Evolutionary conservation across 768 basidiomycete genomes (phyloP).

Genomic region (Coprinellus aureogranulatus): DNA sequence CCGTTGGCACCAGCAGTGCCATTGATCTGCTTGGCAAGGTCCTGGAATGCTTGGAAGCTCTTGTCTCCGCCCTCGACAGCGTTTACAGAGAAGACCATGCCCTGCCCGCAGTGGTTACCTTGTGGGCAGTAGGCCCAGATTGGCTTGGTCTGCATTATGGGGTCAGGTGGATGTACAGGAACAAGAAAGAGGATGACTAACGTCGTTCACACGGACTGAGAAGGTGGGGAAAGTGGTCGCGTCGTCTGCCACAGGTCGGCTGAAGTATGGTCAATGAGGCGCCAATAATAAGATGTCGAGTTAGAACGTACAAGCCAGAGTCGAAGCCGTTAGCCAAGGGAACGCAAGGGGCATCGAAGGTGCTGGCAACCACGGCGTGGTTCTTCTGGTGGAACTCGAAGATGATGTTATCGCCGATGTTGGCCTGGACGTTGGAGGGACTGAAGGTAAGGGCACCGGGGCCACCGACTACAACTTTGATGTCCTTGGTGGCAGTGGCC

Average conservation of each 20-base stretch:
- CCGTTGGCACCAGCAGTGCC: conserved; percentile 25
- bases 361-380: conserved; percentile 45
- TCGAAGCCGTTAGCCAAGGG: conserved; percentile 46
- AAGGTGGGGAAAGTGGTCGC: conserved; percentile 50
- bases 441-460: conserved; percentile 34
- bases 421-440: conserved; percentile 46
- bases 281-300: background rate
- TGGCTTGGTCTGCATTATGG: conserved; percentile 30
- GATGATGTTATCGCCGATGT: conserved; percentile 46
- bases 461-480: conserved; percentile 41
- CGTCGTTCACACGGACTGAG: conserved; percentile 53
- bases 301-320: conserved; percentile 42
- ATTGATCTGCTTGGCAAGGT: conserved; percentile 42
- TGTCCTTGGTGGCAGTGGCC: conserved; percentile 22
- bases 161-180: background rate
- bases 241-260: conserved; percentile 47
- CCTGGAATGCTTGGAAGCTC: conserved; percentile 52
- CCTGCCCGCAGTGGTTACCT: conserved; percentile 48
- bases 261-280: conserved; percentile 14
- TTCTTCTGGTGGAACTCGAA: conserved; percentile 50
- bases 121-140: conserved; percentile 63
- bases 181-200: conserved; percentile 19
- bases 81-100: conserved; percentile 67
- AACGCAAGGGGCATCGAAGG: conserved; percentile 42
- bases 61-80: conserved; percentile 48